Base-by-base conservation (phyloP, 2,329 filamentous ascomycete genomes). In the Pseudogymnoascus sp. region DNA sequence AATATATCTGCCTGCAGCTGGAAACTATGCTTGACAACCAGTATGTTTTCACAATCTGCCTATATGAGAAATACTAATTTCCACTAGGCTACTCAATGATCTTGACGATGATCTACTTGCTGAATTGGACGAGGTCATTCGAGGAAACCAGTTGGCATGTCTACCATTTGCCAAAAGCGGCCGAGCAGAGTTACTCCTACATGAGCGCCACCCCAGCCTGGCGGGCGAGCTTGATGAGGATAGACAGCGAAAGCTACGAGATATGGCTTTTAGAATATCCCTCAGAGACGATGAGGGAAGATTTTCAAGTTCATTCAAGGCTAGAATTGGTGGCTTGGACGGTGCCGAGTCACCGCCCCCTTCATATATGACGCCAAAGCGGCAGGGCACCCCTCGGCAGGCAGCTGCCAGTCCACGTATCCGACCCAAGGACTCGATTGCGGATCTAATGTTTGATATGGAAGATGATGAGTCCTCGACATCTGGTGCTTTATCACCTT, bases 11-110 rank as follows among this genome's bases (percentile, higher is more conserved):
- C 70, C 78, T 96, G 50, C 96, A 96, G 71, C 80, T 97, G 64
- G 95, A 99, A 74, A 86, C 87, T 6, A 91, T 97, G 82, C 85
- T 99, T 61, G 92, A 97, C 71, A 96, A 96, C 67, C 88, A 91
- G 50, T 57, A 57, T 33, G 78, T 81, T 69, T 75, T 70, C 35
- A n/a, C 13, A n/a, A 26, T 38, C 44, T 19, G 44, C 35, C 11
- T 68, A 70, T 40, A 71, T 68, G 64, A 35, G 9, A 23, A 26
- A 59, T 59, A 31, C 33, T 69, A 71, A 57, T 19, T 5, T 10
- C 4, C 11, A 5, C 1, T 15, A 57, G 50, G 69, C 81, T 93
- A 15, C 81, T 99, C 2, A 90, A 96, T 68, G 88, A 91, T 64
- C 82, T 99, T 15, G 93, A 97, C 62, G 85, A 89, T 44, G 88